These are phyloP conservation scores for Populus hybrid DNA, from an alignment of 441 rosid genomes.

Conservation along the genomic window DNA sequence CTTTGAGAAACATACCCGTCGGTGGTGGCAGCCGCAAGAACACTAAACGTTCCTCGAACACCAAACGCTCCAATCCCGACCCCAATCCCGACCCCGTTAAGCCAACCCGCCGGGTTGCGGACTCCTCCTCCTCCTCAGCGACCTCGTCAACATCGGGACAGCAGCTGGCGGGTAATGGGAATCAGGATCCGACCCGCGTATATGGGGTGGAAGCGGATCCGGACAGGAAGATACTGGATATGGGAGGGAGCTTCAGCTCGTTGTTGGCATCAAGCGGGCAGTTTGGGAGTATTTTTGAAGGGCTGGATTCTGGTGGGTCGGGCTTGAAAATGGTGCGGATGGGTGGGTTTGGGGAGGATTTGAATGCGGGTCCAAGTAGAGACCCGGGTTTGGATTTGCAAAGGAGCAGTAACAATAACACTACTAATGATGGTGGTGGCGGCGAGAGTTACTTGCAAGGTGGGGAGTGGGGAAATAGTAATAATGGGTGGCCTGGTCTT, in stretches of 20 bases:
- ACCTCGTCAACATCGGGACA: constrained; percentile 3
- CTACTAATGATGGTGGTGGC: constrained; percentile 4
- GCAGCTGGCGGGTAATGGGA: constrained; percentile 13
- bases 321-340: constrained; percentile 33
- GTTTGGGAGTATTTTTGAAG: constrained; percentile 43
- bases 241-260: constrained; percentile 52
- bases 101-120: constrained; percentile 16
- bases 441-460: constrained; percentile 20
- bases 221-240: constrained; percentile 38
- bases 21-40: constrained; percentile 82
- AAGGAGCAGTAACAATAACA: neutral
- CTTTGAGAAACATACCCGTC: constrained; percentile 82
- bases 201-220: constrained; percentile 42
- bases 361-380: constrained; percentile 20
- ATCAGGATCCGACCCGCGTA: constrained; percentile 37
- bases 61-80: constrained; percentile 33
- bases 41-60: constrained; percentile 45
- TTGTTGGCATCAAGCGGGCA: constrained; percentile 44
- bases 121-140: constrained; percentile 16
- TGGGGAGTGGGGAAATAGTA: constrained; percentile 35
- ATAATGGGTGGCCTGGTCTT: constrained; percentile 61
- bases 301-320: constrained; percentile 41
- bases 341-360: constrained; percentile 35
- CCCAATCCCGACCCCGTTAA: constrained; percentile 24
- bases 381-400: constrained; percentile 15